phyloP scores from a whole-genome alignment of 495 filamentous ascomycete genomes.

The Neurospora sp. region DNA sequence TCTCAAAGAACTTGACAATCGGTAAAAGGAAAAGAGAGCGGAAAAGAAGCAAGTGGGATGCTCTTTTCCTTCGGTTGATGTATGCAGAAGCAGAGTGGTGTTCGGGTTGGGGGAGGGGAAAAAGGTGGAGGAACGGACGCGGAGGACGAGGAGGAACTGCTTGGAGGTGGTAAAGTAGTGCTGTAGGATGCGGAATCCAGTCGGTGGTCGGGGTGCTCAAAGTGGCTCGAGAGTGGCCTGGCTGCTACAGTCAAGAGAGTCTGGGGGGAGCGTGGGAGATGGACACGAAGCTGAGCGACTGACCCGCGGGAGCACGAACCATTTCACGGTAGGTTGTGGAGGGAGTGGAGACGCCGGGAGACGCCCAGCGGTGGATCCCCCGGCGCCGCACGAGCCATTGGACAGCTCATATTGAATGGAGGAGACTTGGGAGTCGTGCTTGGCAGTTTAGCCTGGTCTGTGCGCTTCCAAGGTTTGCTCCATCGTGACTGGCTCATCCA shows the following conservation, averaged over 20 bases:
- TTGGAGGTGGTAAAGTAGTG: not conserved
- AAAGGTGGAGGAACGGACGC: slow-evolving; percentile 30
- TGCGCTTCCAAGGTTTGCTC: not conserved
- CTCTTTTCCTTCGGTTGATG: slow-evolving; percentile 25
- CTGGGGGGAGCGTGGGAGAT: slow-evolving; percentile 17
- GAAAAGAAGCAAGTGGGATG: slow-evolving; percentile 25
- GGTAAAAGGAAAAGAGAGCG: slow-evolving; percentile 18
- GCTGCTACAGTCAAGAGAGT: not conserved
- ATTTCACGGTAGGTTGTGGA: not conserved
- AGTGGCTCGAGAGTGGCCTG: not conserved
- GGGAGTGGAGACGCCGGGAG: slow-evolving; percentile 1
- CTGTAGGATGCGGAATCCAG: not conserved
- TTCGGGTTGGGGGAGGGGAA: slow-evolving; percentile 21
- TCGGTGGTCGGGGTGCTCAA: not conserved
- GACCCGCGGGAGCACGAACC: not conserved
- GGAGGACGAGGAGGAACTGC: slow-evolving; percentile 23
- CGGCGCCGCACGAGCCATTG: not conserved
- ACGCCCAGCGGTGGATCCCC: not conserved
- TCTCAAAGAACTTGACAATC: slow-evolving; percentile 15
- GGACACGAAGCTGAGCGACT: slow-evolving; percentile 15
- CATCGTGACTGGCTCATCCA: not conserved
- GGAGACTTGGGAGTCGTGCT: not conserved
- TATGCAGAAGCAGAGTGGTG: slow-evolving; percentile 20
- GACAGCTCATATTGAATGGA: not conserved
- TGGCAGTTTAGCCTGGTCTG: not conserved